These are phyloP conservation scores for Cubamyces lactineus DNA, from an alignment of 768 basidiomycete genomes.

Conservation along the genomic window DNA sequence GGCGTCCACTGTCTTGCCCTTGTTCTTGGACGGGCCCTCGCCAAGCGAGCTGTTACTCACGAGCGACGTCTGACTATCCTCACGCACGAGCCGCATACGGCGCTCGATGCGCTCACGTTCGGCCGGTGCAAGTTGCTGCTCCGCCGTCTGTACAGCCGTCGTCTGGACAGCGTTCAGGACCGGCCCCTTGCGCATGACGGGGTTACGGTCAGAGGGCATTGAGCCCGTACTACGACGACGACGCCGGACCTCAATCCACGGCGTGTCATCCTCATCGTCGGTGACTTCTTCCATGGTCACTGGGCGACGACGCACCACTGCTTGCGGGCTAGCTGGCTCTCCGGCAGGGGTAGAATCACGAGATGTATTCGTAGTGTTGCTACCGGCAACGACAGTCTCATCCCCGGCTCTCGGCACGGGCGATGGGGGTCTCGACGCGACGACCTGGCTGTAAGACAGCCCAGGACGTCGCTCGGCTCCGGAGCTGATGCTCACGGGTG, in stretches of 20 bases:
- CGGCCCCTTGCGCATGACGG: too few species aligned
- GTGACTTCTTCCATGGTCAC: conserved; percentile 14
- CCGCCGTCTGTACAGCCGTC: neutral
- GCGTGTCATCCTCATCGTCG: conserved; percentile 6
- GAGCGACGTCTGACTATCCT: too few species aligned
- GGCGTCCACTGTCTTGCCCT: conserved; percentile 27
- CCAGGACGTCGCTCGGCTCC: conserved; percentile 9
- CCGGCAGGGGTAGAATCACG: too few species aligned
- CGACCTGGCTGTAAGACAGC: conserved; percentile 16
- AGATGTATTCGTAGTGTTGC: too few species aligned
- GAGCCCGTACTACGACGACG: neutral
- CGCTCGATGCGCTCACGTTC: neutral
- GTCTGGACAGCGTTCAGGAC: too few species aligned
- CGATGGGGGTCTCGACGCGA: conserved; percentile 12
- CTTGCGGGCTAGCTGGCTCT: too few species aligned
- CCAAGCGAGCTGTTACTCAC: too few species aligned
- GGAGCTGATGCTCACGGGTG: neutral
- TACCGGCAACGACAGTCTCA: too few species aligned
- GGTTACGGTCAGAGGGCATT: neutral
- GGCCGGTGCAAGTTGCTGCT: neutral
- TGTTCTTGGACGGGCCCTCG: too few species aligned
- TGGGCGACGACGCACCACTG: too few species aligned
- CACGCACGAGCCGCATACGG: too few species aligned
- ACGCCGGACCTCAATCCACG: conserved; percentile 1
- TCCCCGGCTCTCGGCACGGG: too few species aligned